phyloP scores from a whole-genome alignment of 257 asterid species.

The Nicotiana obtusifolia region DNA sequence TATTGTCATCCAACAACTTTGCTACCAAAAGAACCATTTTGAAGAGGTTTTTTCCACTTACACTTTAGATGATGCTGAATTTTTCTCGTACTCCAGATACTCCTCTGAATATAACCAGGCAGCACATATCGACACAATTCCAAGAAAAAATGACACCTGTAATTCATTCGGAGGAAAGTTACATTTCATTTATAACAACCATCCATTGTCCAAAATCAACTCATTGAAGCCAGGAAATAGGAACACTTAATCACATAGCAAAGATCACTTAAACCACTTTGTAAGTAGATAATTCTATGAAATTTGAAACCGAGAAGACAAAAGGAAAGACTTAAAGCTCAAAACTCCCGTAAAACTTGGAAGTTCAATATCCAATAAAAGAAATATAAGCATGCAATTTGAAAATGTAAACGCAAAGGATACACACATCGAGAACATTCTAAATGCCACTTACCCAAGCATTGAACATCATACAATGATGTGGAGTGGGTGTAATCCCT shows the following conservation, averaged over 20 bases:
- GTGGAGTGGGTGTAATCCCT: neutral
- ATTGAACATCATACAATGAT: neutral
- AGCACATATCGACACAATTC: slow-evolving; percentile 58
- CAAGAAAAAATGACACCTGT: slow-evolving; percentile 80
- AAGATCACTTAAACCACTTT: slow-evolving; percentile 1
- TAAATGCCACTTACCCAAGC: neutral
- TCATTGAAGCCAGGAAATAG: neutral
- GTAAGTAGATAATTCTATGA: neutral
- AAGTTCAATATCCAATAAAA: neutral
- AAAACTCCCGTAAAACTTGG: neutral
- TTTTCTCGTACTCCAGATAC: slow-evolving; percentile 61
- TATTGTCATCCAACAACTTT: neutral
- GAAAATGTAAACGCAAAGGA: neutral
- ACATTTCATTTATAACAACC: neutral
- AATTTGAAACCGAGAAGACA: neutral
- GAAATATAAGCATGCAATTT: neutral
- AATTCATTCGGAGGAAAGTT: slow-evolving; percentile 10
- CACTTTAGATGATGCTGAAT: slow-evolving; percentile 32
- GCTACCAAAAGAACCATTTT: neutral
- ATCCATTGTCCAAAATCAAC: neutral
- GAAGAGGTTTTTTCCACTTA: slow-evolving; percentile 19
- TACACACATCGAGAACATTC: neutral
- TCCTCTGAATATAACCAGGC: slow-evolving; percentile 88
- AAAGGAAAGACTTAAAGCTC: neutral
- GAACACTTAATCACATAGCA: neutral